Base-by-base conservation (phyloP, 768 basidiomycete genomes). In the Lactifluus echinatus region DNA sequence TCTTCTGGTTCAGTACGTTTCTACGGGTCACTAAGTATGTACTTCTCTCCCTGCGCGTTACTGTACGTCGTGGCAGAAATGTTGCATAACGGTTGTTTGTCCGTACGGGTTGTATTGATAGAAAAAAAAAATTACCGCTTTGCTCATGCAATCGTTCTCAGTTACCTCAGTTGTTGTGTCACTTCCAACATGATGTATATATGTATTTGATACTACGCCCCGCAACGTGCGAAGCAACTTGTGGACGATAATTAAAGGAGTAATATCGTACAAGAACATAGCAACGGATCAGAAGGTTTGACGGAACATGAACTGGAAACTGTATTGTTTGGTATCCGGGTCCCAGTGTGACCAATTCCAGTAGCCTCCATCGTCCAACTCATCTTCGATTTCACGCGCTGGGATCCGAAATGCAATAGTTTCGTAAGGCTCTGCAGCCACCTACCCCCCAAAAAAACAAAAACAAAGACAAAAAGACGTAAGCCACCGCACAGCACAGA, bases 301-400 rank as follows among this genome's bases (percentile, higher is more conserved):
- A 65, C 85, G 81, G 75, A 93, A 97, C 84, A 97, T 89, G 76
- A 97, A 95, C 72, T 96, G 94, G 77, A 95, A 94, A 69, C 86
- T 91, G 71, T 93, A 95, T 72, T 96, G 93, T 73, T 97, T 97
- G 50, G 93, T 95, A 69, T 99, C 95, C n/a, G 89, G 84, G 69
- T 98, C 96, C 96, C 95, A 98, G 67, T 97, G 90, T 39, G 94
- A 94, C 96, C 96, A 99, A 65, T 90, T 91, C 88, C 89, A 93
- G 63, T 85, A 89, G 15, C 86, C 85, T 28, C 87, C 88, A 65
- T 94, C 92, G 59, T 92, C 87, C 45, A 89, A 81, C 66, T 93
- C 92, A 65, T 95, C 92, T 71, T 98, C 94, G 59, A 99, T 94
- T 72, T 98, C 94, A 50, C 91, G 83, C 24, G 96, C 89, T 45